Percentiles rank a stretch among this genome's conserved stretches.
These are phyloP conservation scores for Didymella glomerata DNA, from an alignment of 2,329 filamentous ascomycete genomes.

Conservation along the genomic window DNA sequence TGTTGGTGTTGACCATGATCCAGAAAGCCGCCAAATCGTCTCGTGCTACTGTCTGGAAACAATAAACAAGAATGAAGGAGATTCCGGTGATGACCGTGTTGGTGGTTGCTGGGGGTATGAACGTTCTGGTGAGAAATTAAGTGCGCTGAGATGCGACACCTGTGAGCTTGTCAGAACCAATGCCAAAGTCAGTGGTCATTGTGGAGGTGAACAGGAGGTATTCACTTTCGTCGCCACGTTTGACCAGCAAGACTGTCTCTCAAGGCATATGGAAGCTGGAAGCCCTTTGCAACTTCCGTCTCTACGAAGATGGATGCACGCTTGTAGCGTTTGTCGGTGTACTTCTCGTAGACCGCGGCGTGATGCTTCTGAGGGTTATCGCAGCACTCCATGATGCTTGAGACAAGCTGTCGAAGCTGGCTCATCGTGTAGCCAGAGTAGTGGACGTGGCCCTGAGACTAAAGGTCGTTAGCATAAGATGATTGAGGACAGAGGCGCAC, in stretches of 20 bases:
- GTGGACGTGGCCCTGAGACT: slow-evolving; percentile 85
- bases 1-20: slow-evolving; percentile 36
- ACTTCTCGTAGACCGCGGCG: slow-evolving; percentile 88
- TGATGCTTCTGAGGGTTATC: slow-evolving; percentile 83
- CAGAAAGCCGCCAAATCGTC: slow-evolving; percentile 43
- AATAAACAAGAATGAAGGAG: slow-evolving; percentile 53
- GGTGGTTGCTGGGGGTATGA: slow-evolving; percentile 25
- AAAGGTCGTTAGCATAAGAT: slow-evolving; percentile 47
- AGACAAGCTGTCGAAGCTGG: slow-evolving; percentile 80
- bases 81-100: slow-evolving; percentile 39
- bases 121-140: slow-evolving; percentile 28
- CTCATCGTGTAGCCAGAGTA: slow-evolving; percentile 92
- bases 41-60: slow-evolving; percentile 40
- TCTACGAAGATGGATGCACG: slow-evolving; percentile 82
- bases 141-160: slow-evolving; percentile 34
- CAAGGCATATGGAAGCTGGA: slow-evolving; percentile 57
- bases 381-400: slow-evolving; percentile 87
- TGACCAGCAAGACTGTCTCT: slow-evolving; percentile 49
- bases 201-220: slow-evolving; percentile 32
- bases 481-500: background rate
- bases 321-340: slow-evolving; percentile 87
- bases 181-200: slow-evolving; percentile 27
- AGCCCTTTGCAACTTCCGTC: slow-evolving; percentile 71
- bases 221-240: slow-evolving; percentile 52
- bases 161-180: slow-evolving; percentile 40